A percentile compares a stretch with the other conserved stretches of the same genome.
Conservation (phyloP, 495 filamentous ascomycete species). For the Eremomyces bilateralis region DNA sequence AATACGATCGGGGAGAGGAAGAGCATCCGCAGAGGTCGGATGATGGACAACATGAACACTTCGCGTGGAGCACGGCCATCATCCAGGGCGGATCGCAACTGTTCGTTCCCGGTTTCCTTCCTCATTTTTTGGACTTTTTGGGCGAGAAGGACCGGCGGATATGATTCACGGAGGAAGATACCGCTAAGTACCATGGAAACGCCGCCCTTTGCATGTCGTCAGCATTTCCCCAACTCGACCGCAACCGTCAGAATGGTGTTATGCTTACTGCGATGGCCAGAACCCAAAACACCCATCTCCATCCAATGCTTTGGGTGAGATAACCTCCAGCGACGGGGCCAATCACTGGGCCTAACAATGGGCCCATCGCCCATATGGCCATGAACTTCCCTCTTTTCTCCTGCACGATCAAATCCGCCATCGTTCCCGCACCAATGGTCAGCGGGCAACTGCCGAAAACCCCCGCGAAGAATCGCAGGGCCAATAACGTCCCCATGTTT, state of each 20-base stretch:
- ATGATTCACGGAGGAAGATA: conserved; percentile 14
- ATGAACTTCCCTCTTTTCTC: conserved; percentile 25
- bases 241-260: neutral
- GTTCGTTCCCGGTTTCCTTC: conserved; percentile 13
- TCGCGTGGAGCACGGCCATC: no score
- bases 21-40: no score
- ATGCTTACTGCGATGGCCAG: conserved; percentile 15
- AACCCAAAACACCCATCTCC: conserved; percentile 20
- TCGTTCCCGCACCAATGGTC: conserved; percentile 26
- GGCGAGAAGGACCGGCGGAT: conserved; percentile 12
- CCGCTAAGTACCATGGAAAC: conserved; percentile 6
- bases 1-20: conserved; percentile 7
- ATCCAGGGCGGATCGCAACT: conserved; percentile 17
- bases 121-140: conserved; percentile 14
- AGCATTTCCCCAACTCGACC: neutral
- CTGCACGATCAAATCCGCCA: conserved; percentile 23
- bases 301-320: conserved; percentile 13
- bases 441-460: conserved; percentile 22
- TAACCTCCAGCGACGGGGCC: conserved; percentile 25
- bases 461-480: conserved; percentile 26
- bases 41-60: no score
- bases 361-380: conserved; percentile 26
- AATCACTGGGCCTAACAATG: conserved; percentile 13
- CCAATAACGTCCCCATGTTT: conserved; percentile 22
- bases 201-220: conserved; percentile 7